phyloP scores from a whole-genome alignment of 768 basidiomycete genomes.

The Amanita molliuscula region DNA sequence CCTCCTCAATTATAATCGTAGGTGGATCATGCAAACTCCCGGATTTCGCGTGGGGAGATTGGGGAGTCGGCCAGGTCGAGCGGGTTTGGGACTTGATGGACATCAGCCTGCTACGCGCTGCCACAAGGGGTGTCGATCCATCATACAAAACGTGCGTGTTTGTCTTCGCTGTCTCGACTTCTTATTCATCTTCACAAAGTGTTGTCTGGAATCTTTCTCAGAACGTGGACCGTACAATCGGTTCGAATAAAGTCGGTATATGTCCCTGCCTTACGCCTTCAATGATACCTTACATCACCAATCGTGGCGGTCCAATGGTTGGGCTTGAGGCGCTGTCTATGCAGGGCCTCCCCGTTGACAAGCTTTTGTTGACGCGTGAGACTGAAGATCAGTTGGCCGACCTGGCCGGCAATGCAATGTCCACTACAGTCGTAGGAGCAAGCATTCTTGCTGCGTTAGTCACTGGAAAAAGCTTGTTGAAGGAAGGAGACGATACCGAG shows the following conservation, averaged over 20 bases:
- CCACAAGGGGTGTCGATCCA: conserved; percentile 72
- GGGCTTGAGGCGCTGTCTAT: conserved; percentile 88
- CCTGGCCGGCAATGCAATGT: conserved; percentile 96
- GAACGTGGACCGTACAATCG: conserved; percentile 88
- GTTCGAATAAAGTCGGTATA: conserved; percentile 72
- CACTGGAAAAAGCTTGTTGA: conserved; percentile 54
- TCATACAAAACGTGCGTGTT: conserved; percentile 78
- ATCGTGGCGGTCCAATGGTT: conserved; percentile 92
- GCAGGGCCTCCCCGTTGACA: conserved; percentile 91
- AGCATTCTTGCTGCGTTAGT: conserved; percentile 80
- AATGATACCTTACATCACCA: conserved; percentile 95
- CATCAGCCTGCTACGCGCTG: conserved; percentile 75
- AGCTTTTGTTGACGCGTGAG: conserved; percentile 85
- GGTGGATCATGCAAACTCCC: conserved; percentile 78
- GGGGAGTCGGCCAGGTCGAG: conserved; percentile 88
- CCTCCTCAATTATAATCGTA: conserved; percentile 15
- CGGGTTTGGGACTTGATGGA: conserved; percentile 96
- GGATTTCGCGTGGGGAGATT: conserved; percentile 90
- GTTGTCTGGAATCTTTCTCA: conserved; percentile 95
- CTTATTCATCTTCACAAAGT: conserved; percentile 25
- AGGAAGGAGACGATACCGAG: conserved; percentile 49
- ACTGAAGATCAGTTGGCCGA: conserved; percentile 90
- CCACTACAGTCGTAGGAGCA: conserved; percentile 89
- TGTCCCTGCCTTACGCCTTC: conserved; percentile 91
- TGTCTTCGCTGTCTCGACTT: conserved; percentile 1